Percentiles rank a stretch among this genome's conserved stretches.
These are phyloP conservation scores for Lizonia empirigonia DNA, from an alignment of 2,329 filamentous ascomycete genomes.

Conservation along the genomic window DNA sequence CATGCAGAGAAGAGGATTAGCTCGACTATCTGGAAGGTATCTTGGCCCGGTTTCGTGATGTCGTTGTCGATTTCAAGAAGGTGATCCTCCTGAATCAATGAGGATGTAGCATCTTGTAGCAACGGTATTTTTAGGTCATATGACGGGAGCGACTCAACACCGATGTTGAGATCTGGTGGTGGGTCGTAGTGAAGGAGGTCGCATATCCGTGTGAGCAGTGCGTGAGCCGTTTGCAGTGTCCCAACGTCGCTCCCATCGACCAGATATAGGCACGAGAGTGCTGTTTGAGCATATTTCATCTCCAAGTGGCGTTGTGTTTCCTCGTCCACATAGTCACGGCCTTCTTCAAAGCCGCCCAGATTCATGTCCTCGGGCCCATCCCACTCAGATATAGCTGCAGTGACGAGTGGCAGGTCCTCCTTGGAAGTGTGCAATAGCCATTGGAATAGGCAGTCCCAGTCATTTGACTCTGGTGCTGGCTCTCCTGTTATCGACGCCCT, in stretches of 20 bases:
- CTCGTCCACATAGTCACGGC: slow-evolving; percentile 63
- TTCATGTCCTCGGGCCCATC: slow-evolving; percentile 74
- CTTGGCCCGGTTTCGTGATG: slow-evolving; percentile 65
- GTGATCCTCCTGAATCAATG: slow-evolving; percentile 49
- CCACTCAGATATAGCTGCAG: slow-evolving; percentile 71
- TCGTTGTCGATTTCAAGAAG: slow-evolving; percentile 66
- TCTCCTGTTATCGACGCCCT: slow-evolving; percentile 46
- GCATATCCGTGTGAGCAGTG: slow-evolving; percentile 64
- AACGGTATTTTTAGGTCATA: slow-evolving; percentile 46
- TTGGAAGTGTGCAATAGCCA: slow-evolving; percentile 69
- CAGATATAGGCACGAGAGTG: slow-evolving; percentile 70
- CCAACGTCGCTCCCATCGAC: slow-evolving; percentile 65
- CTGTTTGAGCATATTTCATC: slow-evolving; percentile 68
- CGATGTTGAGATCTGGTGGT: slow-evolving; percentile 55
- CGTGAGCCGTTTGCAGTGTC: slow-evolving; percentile 65
- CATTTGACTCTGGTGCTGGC: slow-evolving; percentile 44
- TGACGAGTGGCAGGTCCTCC: slow-evolving; percentile 66
- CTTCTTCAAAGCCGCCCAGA: slow-evolving; percentile 63
- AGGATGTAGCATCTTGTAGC: slow-evolving; percentile 38
- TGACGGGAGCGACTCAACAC: slow-evolving; percentile 51
- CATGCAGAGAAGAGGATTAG: slow-evolving; percentile 62
- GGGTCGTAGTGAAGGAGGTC: slow-evolving; percentile 65
- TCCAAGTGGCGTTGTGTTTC: slow-evolving; percentile 65
- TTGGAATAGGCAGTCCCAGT: slow-evolving; percentile 71
- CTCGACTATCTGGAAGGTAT: slow-evolving; percentile 65